These are phyloP conservation scores for Helotiales sp. DNA, from an alignment of 2,329 filamentous ascomycete genomes.

Conservation along the genomic window DNA sequence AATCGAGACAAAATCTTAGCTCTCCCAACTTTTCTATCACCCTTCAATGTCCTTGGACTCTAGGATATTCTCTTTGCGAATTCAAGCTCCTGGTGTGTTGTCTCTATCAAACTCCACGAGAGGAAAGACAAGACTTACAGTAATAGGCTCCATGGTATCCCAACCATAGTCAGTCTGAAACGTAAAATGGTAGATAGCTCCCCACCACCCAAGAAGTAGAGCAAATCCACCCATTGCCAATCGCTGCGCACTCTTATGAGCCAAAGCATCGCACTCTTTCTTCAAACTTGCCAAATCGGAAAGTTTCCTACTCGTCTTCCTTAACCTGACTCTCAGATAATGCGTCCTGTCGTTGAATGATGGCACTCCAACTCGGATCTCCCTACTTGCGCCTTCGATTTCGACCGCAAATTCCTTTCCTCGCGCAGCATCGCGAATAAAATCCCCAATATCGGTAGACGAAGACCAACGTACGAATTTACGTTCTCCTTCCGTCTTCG, in stretches of 20 bases:
- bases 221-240: slow-evolving; percentile 80
- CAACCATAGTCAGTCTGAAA: slow-evolving; percentile 78
- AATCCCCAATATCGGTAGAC: slow-evolving; percentile 89
- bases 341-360: slow-evolving; percentile 90
- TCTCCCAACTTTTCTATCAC: no score
- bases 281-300: slow-evolving; percentile 72
- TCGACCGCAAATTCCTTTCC: slow-evolving; percentile 82
- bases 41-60: no score
- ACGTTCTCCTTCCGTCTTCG: slow-evolving; percentile 30
- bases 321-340: slow-evolving; percentile 76
- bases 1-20: no score
- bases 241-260: slow-evolving; percentile 74
- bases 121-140: slow-evolving; percentile 40
- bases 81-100: no score
- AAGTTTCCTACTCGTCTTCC: slow-evolving; percentile 70
- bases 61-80: no score
- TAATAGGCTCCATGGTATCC: slow-evolving; percentile 90
- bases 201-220: slow-evolving; percentile 68
- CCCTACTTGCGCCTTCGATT: slow-evolving; percentile 68
- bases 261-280: slow-evolving; percentile 75
- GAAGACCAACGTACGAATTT: slow-evolving; percentile 86
- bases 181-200: slow-evolving; percentile 69
- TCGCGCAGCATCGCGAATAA: slow-evolving; percentile 84
- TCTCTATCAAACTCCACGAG: not conserved
- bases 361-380: slow-evolving; percentile 79